phyloP scores from a whole-genome alignment of 208 protist species.

The Trichomonas vaginalis region DNA sequence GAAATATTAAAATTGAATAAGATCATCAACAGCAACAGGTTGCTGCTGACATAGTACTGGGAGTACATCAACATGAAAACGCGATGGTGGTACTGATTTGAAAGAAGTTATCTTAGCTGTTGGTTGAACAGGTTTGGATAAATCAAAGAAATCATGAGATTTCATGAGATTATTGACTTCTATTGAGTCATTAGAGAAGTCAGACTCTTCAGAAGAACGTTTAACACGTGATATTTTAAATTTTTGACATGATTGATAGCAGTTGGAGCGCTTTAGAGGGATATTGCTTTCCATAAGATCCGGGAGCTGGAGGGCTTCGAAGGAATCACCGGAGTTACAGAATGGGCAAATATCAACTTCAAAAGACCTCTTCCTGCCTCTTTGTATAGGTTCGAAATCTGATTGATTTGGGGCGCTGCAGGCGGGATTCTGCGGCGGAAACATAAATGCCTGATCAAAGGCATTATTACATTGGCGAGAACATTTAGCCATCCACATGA shows the following conservation, averaged over 20 bases:
- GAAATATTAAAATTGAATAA: background rate
- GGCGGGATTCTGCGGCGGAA: no score
- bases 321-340: background rate
- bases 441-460: background rate
- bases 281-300: background rate
- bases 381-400: background rate
- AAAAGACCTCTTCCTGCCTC: background rate
- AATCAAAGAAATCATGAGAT: background rate
- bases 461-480: background rate
- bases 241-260: background rate
- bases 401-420: background rate
- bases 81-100: background rate
- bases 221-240: background rate
- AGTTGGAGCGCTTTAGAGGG: background rate
- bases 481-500: background rate
- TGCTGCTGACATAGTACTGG: background rate
- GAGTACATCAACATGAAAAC: background rate
- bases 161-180: background rate
- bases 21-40: background rate
- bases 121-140: background rate
- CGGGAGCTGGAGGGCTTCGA: background rate
- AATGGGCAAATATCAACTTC: background rate
- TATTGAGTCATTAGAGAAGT: background rate
- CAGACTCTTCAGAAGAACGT: background rate
- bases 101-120: no score